Evolutionary conservation across 1,284 basidiomycete species (phyloP), one percentile per base, ranked within the genome.

Genomic region (Wolfiporia cocos): DNA sequence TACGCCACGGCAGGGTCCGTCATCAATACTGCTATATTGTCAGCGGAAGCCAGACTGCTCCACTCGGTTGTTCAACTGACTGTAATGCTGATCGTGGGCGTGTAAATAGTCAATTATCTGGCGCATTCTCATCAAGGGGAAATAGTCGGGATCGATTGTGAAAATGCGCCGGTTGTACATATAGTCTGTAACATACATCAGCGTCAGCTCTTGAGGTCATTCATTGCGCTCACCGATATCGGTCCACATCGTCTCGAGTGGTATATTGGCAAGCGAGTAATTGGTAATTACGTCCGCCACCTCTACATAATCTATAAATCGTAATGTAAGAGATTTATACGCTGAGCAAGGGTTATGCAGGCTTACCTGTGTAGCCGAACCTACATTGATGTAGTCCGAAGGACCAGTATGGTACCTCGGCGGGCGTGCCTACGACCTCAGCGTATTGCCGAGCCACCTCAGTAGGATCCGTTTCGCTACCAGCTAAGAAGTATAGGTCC

Each of bases 181-280:
- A 58, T 85, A 87, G 58, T 88, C 85, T 81, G 35, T 4, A 34
- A 9, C 10, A 11, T 34, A 6, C 6, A 0, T 18, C 34, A 15
- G 34, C 19, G 31, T 4, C 7, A 14, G 9, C 14, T 28, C 9
- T 28, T 28, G 7, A 28, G 26, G 14, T 7, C 26, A 28, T 28
- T 28, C 7, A 9, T 24, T 37, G 10, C 0, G 41, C 60, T 24
- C 53, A 73, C 78, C 79, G 32, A 86, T 86, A 56, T 86, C 83
- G 7, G 80, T 83, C 83, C 82, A 86, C 77, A 84, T 82, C 0
- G 78, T 80, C 58, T 86, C 82, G 3, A 86, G 69, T 3, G 83
- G 83, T 40, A 86, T 85, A 2, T 62, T 56, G 0, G 78, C 76
- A 2, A 62, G 67, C 3, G 76, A 72, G 47, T 82, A 83, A 54